These are phyloP conservation scores for peach (Prunus persica) DNA, from an alignment of 306 rosid genomes.

Conservation along the genomic window DNA sequence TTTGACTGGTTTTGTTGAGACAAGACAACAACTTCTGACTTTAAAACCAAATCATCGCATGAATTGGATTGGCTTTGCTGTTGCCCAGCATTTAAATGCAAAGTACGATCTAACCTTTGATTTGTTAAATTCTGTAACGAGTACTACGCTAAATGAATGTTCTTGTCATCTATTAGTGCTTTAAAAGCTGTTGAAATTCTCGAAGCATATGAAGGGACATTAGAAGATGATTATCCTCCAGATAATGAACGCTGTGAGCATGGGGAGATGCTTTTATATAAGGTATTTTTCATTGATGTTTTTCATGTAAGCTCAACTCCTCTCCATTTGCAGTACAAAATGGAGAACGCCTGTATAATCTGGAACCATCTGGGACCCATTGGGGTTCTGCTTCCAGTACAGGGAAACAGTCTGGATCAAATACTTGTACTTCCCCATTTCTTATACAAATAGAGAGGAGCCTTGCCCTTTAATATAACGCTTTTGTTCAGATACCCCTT, in stretches of 20 bases:
- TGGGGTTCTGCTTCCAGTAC: neutral
- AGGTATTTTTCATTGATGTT: slow-evolving; percentile 47
- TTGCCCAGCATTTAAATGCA: slow-evolving; percentile 87
- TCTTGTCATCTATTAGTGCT: slow-evolving; percentile 44
- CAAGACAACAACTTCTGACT: slow-evolving; percentile 86
- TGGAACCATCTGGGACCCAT: neutral
- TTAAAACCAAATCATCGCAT: slow-evolving; percentile 98
- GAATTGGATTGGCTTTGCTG: slow-evolving; percentile 99
- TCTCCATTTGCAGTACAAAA: neutral
- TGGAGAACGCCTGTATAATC: neutral
- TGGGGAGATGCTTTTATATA: slow-evolving; percentile 95
- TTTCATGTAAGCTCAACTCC: slow-evolving; percentile 16
- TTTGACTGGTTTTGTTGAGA: slow-evolving; percentile 94
- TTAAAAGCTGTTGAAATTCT: slow-evolving; percentile 93
- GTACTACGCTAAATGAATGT: slow-evolving; percentile 6
- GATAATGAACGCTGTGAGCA: slow-evolving; percentile 96
- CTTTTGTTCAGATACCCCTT: neutral
- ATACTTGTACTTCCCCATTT: neutral
- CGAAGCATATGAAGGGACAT: slow-evolving; percentile 98
- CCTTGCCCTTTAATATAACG: neutral
- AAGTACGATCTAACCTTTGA: slow-evolving; percentile 48
- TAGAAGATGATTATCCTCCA: slow-evolving; percentile 95
- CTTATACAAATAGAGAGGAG: neutral
- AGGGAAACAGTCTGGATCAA: neutral
- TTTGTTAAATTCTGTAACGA: neutral